Evolutionary conservation across 1,139 yeast species (phyloP).

Genomic region (Hansenula sp.): DNA sequence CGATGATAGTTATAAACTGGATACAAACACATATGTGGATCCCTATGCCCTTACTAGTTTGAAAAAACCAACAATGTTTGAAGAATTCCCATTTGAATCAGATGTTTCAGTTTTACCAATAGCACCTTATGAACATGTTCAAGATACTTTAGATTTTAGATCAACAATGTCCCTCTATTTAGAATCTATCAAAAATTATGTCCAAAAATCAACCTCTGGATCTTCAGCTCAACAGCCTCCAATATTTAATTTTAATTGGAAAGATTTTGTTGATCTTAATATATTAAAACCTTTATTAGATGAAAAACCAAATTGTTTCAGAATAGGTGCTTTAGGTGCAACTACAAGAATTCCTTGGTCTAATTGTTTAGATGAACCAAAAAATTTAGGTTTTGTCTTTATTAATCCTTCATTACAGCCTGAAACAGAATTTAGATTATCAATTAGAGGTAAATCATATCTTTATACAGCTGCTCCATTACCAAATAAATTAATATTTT

Average conservation of each 20-base stretch:
- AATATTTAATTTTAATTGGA: constrained; percentile 30
- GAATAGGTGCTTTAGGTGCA: constrained; percentile 33
- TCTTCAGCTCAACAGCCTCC: constrained; percentile 24
- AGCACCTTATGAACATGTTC: constrained; percentile 29
- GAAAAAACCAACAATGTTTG: constrained; percentile 15
- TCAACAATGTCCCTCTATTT: constrained; percentile 26
- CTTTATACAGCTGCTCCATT: constrained; percentile 28
- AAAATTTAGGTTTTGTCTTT: constrained; percentile 28
- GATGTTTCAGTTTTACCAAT: constrained; percentile 28
- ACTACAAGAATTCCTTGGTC: constrained; percentile 32
- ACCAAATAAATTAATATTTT: constrained; percentile 28
- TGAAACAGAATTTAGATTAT: constrained; percentile 29
- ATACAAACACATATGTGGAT: constrained; percentile 10
- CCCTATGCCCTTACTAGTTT: constrained; percentile 13
- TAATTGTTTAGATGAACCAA: constrained; percentile 30
- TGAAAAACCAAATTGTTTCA: constrained; percentile 32
- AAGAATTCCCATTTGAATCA: constrained; percentile 24
- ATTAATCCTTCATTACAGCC: constrained; percentile 26
- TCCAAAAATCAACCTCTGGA: constrained; percentile 21
- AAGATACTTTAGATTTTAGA: constrained; percentile 26
- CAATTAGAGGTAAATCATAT: constrained; percentile 30
- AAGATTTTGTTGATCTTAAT: constrained; percentile 30
- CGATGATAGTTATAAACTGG: constrained; percentile 18
- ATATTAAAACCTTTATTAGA: constrained; percentile 27
- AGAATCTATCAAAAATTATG: constrained; percentile 26